Evolutionary conservation across 139 green algal genomes (phyloP).

Genomic region (Chlorella sp.): DNA sequence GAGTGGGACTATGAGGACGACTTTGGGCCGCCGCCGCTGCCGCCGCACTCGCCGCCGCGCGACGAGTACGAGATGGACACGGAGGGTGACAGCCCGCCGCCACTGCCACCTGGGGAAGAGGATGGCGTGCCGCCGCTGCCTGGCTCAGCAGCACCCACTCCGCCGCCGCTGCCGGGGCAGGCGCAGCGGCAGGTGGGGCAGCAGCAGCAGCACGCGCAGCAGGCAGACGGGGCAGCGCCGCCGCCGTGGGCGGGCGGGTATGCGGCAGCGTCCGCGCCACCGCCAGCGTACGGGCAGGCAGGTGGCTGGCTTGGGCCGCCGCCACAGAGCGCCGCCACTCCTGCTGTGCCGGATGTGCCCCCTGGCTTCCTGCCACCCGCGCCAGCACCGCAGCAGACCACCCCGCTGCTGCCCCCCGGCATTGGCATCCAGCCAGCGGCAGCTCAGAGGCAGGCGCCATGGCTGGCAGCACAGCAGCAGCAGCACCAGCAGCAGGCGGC

Average conservation of each 20-base stretch:
- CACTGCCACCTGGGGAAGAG: not conserved
- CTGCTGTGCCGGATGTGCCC: not conserved
- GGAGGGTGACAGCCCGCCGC: not conserved
- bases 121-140: not conserved
- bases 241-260: not conserved
- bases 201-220: not conserved
- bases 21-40: slow-evolving; percentile 28
- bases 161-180: not conserved
- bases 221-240: not conserved
- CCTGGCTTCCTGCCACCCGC: not conserved
- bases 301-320: not conserved
- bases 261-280: not conserved
- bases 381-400: not conserved
- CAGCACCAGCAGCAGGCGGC: not conserved
- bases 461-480: not conserved
- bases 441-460: not conserved
- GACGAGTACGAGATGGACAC: slow-evolving; percentile 11
- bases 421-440: not conserved
- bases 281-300: not conserved
- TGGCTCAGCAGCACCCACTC: not conserved
- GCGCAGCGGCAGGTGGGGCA: too few species aligned
- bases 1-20: not conserved
- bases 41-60: slow-evolving; percentile 25
- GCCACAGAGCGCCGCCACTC: not conserved
- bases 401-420: not conserved